A percentile compares a stretch with the other conserved stretches of the same genome.
phyloP scores from a whole-genome alignment of 345 rosid genomes.

The Diplotaxis tenuifolia region DNA sequence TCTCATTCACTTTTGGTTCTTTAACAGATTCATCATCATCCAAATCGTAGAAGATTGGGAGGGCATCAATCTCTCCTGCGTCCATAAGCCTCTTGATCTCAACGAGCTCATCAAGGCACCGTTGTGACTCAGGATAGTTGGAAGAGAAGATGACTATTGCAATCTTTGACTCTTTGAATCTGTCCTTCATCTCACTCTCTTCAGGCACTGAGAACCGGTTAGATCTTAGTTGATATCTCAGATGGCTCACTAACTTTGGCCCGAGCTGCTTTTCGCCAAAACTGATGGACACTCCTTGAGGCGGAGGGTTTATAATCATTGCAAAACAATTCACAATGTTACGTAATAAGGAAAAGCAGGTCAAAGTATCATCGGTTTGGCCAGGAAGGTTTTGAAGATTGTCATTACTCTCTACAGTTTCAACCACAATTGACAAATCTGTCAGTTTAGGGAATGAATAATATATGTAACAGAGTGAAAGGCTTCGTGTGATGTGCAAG shows the following conservation, averaged over 20 bases:
- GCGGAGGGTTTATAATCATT: background rate
- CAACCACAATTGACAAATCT: background rate
- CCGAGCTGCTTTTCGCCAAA: background rate
- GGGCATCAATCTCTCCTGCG: background rate
- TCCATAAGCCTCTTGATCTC: constrained; percentile 11
- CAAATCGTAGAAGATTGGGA: constrained; percentile 3
- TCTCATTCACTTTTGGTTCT: background rate
- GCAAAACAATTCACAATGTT: background rate
- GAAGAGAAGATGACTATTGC: background rate
- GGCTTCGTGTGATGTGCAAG: background rate
- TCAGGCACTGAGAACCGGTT: background rate
- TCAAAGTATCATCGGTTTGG: background rate
- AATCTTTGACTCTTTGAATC: background rate
- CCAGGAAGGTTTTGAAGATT: background rate
- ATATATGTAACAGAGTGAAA: background rate
- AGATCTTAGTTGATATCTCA: background rate
- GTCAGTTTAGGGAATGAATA: background rate
- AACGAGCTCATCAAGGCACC: no score
- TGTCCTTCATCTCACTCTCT: background rate
- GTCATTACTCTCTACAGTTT: constrained; percentile 6
- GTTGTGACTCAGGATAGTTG: no score
- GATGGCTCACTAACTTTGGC: background rate
- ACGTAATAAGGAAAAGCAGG: background rate
- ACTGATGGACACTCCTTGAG: constrained; percentile 9
- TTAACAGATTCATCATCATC: background rate